phyloP scores from a whole-genome alignment of 176 grass and related monocot genomes.

The Phyllostachys edulis region DNA sequence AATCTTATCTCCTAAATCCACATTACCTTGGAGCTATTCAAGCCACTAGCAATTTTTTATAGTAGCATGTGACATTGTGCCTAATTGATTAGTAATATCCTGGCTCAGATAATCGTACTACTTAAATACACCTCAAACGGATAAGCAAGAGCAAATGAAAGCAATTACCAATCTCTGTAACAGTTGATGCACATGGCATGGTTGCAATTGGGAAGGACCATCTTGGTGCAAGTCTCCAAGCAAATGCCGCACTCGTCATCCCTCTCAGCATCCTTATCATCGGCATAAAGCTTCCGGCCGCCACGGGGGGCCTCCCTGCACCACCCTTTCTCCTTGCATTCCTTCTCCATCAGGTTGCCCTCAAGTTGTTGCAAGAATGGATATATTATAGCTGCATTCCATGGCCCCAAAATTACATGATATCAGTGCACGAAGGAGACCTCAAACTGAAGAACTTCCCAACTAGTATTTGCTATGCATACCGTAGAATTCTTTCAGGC shows the following conservation, averaged over 20 bases:
- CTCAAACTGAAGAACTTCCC: conserved; percentile 10
- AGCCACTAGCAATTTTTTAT: conserved; percentile 34
- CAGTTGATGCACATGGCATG: conserved; percentile 98
- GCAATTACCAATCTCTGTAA: conserved; percentile 84
- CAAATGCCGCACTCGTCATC: conserved; percentile 97
- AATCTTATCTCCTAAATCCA: conserved; percentile 16
- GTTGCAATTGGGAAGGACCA: conserved; percentile 92
- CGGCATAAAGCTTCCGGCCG: conserved; percentile 51
- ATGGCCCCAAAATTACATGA: conserved; percentile 23
- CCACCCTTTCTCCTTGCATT: conserved; percentile 67
- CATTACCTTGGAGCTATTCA: conserved; percentile 19
- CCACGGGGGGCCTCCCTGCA: conserved; percentile 44
- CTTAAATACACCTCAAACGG: conserved; percentile 31
- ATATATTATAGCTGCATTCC: conserved; percentile 83
- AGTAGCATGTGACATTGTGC: conserved; percentile 30
- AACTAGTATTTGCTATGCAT: neutral
- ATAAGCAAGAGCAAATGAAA: conserved; percentile 28
- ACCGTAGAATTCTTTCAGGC: conserved; percentile 94
- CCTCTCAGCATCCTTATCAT: conserved; percentile 70
- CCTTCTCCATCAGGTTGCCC: conserved; percentile 65
- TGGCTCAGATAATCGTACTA: conserved; percentile 13
- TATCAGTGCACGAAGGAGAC: neutral
- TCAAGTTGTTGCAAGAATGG: conserved; percentile 97
- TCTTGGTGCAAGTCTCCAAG: conserved; percentile 90
- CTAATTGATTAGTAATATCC: conserved; percentile 39